Evolutionary conservation across 83 land plant genomes (phyloP).

Genomic region (Larix sibirica): DNA sequence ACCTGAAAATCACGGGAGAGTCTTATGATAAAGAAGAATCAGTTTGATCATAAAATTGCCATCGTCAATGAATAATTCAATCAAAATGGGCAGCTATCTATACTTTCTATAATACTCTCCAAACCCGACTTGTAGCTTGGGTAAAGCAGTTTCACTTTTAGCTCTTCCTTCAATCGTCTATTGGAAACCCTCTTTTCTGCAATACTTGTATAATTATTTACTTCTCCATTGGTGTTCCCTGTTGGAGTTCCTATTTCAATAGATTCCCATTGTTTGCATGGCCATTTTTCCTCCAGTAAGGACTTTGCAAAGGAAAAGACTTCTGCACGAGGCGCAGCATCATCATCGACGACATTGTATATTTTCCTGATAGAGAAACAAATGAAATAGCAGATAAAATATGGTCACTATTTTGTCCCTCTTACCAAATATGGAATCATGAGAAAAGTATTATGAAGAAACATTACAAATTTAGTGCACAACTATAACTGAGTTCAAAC

Average conservation of each 20-base stretch:
- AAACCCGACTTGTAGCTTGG: conserved; percentile 75
- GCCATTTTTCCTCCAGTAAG: conserved; percentile 55
- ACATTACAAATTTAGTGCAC: neutral
- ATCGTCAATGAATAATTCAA: no score
- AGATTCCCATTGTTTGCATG: conserved; percentile 14
- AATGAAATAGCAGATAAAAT: neutral
- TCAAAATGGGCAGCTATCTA: no score
- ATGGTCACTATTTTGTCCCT: neutral
- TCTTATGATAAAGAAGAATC: no score
- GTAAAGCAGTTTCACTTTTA: conserved; percentile 57
- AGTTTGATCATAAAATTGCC: no score
- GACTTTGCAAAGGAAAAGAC: conserved; percentile 68
- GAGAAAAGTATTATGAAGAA: neutral
- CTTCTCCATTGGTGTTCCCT: neutral
- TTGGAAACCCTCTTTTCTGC: conserved; percentile 85
- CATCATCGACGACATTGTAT: conserved; percentile 90
- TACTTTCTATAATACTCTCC: conserved; percentile 25
- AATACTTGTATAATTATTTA: neutral
- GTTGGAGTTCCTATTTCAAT: neutral
- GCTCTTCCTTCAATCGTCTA: conserved; percentile 72
- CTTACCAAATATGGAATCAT: neutral
- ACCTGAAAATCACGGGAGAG: no score
- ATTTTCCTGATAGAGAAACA: conserved; percentile 41
- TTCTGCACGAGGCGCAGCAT: conserved; percentile 82
- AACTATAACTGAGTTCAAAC: neutral